Conservation (phyloP, 1,284 basidiomycete species). For the Ustilago crameri region DNA sequence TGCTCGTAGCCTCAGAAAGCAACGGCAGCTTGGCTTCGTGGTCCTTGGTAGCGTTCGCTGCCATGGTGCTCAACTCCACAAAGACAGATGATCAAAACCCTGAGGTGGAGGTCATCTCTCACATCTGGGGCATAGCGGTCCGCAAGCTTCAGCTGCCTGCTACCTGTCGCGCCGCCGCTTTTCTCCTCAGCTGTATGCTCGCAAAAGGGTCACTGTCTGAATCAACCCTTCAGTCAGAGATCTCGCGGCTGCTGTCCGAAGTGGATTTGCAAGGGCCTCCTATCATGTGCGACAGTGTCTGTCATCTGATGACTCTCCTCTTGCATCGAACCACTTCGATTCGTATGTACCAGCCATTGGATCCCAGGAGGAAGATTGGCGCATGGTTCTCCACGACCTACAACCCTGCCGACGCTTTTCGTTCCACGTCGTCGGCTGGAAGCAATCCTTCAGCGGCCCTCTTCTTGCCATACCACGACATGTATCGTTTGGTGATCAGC, state of each 20-base stretch:
- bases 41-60: constrained; percentile 19
- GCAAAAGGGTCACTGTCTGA: constrained; percentile 9
- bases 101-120: background rate
- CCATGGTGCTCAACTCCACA: background rate
- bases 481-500: constrained; percentile 12
- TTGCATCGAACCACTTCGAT: constrained; percentile 20
- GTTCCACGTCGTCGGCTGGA: background rate
- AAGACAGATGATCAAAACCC: background rate
- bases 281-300: constrained; percentile 30
- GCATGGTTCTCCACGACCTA: constrained; percentile 31
- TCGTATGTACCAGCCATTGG: constrained; percentile 14
- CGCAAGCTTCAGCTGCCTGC: constrained; percentile 25
- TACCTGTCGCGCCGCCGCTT: constrained; percentile 30
- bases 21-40: constrained; percentile 19
- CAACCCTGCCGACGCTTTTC: constrained; percentile 13
- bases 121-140: constrained; percentile 18
- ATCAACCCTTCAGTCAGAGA: constrained; percentile 7
- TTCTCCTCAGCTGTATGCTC: constrained; percentile 19
- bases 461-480: constrained; percentile 18
- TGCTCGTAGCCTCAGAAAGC: constrained; percentile 9
- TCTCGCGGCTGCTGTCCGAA: constrained; percentile 30
- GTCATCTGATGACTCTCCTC: constrained; percentile 30
- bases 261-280: constrained; percentile 44
- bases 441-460: background rate
- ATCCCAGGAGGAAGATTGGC: constrained; percentile 33